phyloP scores from a whole-genome alignment of 2,329 filamentous ascomycete species.

The Albophoma yamanashiensis region DNA sequence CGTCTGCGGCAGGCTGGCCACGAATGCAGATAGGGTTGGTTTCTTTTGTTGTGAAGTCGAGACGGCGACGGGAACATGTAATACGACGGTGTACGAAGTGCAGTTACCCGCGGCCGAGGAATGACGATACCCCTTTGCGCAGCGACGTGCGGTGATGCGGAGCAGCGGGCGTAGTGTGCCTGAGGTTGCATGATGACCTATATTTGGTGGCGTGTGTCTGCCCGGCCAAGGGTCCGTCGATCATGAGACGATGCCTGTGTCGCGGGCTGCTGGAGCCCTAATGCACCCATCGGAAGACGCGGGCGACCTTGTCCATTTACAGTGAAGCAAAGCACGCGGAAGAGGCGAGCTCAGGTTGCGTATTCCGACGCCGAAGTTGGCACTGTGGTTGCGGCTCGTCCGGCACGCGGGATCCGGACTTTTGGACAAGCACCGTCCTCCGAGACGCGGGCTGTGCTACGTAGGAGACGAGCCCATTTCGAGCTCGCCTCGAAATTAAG shows the following conservation, averaged over 20 bases:
- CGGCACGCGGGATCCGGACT: background rate
- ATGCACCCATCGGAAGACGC: background rate
- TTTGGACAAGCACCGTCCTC: background rate
- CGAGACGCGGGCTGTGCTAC: background rate
- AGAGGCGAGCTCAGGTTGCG: background rate
- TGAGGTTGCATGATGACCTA: background rate
- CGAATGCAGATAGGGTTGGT: background rate
- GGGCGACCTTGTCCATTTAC: background rate
- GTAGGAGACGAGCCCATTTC: too few species aligned
- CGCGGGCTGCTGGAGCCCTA: background rate
- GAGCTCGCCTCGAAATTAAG: background rate
- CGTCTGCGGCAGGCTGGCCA: background rate
- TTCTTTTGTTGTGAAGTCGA: background rate
- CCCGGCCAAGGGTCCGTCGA: background rate
- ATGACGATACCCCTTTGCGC: conserved; percentile 4
- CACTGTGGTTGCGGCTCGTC: background rate
- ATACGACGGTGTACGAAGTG: background rate
- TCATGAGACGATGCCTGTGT: background rate
- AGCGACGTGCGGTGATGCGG: background rate
- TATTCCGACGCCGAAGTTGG: background rate
- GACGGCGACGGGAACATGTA: background rate
- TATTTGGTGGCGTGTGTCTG: background rate
- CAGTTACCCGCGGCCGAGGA: background rate
- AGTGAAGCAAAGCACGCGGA: background rate
- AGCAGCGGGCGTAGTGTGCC: background rate